Base-by-base conservation (phyloP, 1,284 basidiomycete genomes). In the Vanrija pseudolonga region DNA sequence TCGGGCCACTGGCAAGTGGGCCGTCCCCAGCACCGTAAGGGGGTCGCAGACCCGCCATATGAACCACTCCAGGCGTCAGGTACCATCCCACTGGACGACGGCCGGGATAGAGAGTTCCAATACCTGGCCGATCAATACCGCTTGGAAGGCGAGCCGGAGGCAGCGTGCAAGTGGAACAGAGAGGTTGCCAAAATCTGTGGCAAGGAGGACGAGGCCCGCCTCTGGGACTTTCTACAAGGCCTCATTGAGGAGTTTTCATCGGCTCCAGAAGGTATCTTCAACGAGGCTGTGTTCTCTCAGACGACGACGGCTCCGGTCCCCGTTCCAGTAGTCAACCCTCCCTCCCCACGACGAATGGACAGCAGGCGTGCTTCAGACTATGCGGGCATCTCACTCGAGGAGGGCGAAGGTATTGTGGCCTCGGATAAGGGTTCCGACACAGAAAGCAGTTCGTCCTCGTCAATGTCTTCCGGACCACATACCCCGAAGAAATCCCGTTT, bases 41-140 rank as follows among this genome's bases (percentile, higher is more conserved):
- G 59, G 5, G 61, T 77, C 9, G 53, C 64, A 8, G 76, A 78
- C 50, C 63, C 64, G 3, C 57, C 72, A 2, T 78, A 74, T 58
- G 69, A 71, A 17, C 68, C 71, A 3, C 49, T 67, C 1, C 72
- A 75, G 51, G 56, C 69, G 1, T 45, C 68, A 17, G 71, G 69
- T 6, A 55, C 65, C 42, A 47, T 71, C 4, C 59, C 64, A 3
- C 36, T 71, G 8, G 57, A 61, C 1, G 64, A 63, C 20, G 23
- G 45, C n/a, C 83, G 85, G 38, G 63, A 80, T 2, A 80, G 82
- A 7, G 76, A 71, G 17, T 86, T 91, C 60, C 78, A 71, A 1
- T 82, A 80, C 46, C 79, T 91, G 24, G 89, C 90, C 0, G 78
- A 81, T 44, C 79, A 81, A 0, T 92, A 90, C 62, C 69, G 83